Evolutionary conservation across 352 stramenopile genomes (phyloP).

Genomic region (Hyaloperonospora brassicae): DNA sequence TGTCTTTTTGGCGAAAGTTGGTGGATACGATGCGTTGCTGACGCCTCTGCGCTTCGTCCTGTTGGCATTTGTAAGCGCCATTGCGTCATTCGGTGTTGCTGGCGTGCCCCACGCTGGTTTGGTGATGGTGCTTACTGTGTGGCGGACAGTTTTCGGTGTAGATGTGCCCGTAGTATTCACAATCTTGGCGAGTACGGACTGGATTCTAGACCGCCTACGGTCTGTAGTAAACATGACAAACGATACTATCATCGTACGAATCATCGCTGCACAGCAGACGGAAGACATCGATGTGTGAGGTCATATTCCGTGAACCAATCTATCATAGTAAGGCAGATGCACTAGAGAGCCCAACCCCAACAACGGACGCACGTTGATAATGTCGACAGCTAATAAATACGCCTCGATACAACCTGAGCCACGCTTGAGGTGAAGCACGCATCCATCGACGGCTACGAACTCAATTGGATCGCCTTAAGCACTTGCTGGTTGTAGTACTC

Average conservation of each 20-base stretch:
- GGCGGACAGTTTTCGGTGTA: constrained; percentile 54
- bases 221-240: constrained; percentile 80
- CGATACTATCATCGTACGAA: constrained; percentile 68
- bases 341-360: too few relatives aligned
- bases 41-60: constrained; percentile 52
- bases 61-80: constrained; percentile 54
- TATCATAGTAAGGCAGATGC: constrained; percentile 13
- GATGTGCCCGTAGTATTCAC: constrained; percentile 56
- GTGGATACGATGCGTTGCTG: constrained; percentile 43
- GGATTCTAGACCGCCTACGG: constrained; percentile 64
- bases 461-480: constrained; percentile 36
- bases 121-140: constrained; percentile 76
- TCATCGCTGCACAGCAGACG: constrained; percentile 64
- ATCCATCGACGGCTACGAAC: constrained; percentile 13
- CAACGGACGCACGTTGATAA: too few relatives aligned
- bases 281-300: constrained; percentile 16
- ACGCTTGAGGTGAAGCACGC: neutral
- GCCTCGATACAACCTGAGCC: neutral
- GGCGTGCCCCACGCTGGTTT: constrained; percentile 65
- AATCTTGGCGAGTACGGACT: constrained; percentile 61
- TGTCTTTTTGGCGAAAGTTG: constrained; percentile 66
- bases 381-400: too few relatives aligned
- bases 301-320: constrained; percentile 20
- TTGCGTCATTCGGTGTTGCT: constrained; percentile 62
- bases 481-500: constrained; percentile 67